A percentile compares a stretch with the other conserved stretches of the same genome.
Conservation (phyloP, 2,329 filamentous ascomycete genomes). For the Ascochyta koolunga region DNA sequence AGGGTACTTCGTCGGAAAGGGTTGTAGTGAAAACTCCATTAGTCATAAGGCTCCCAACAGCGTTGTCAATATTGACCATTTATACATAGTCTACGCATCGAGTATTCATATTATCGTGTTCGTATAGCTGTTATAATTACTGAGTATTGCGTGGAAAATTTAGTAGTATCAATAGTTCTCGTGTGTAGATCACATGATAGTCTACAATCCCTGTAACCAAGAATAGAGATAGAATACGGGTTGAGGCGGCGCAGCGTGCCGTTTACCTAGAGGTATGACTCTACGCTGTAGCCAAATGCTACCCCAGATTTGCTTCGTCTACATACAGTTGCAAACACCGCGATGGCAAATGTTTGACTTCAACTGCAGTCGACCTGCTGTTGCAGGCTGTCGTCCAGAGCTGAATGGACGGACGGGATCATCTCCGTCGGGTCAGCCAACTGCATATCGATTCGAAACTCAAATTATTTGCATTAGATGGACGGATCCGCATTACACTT, state of each 20-base stretch:
- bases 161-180: slow-evolving; percentile 2
- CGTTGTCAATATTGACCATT: too few relatives aligned
- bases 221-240: slow-evolving; percentile 3
- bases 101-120: too few relatives aligned
- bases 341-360: slow-evolving; percentile 3
- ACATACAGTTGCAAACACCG: background rate
- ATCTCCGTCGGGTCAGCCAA: slow-evolving; percentile 2
- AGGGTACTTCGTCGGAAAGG: too few relatives aligned
- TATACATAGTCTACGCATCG: too few relatives aligned
- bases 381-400: background rate
- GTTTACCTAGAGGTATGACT: background rate
- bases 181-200: background rate
- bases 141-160: background rate
- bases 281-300: slow-evolving; percentile 3
- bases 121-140: too few relatives aligned
- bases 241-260: background rate
- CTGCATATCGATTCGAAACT: background rate
- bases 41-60: too few relatives aligned
- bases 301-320: slow-evolving; percentile 7
- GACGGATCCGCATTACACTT: slow-evolving; percentile 2
- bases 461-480: background rate
- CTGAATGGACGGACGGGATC: background rate
- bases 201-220: background rate
- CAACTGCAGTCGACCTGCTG: background rate
- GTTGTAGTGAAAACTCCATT: too few relatives aligned